Conservation (phyloP, 2,329 filamentous ascomycete species). For the Venturiaceae sp. region DNA sequence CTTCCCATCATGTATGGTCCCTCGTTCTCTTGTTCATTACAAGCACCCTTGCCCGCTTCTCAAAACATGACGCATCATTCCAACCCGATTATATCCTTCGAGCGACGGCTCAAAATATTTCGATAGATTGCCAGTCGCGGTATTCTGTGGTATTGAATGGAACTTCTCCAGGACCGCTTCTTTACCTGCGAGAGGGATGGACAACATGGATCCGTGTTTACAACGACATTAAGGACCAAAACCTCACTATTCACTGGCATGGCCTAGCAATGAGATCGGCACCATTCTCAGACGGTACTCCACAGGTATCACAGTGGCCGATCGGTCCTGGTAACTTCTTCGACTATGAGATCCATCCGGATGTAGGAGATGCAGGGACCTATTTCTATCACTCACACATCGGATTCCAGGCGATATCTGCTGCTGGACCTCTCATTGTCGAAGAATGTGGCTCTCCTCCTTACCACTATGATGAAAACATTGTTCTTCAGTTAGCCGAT, state of each 20-base stretch:
- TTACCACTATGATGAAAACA: slow-evolving; percentile 54
- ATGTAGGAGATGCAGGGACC: slow-evolving; percentile 46
- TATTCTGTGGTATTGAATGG: slow-evolving; percentile 43
- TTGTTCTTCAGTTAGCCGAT: slow-evolving; percentile 46
- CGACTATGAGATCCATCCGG: slow-evolving; percentile 53
- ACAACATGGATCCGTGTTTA: slow-evolving; percentile 49
- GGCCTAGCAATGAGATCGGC: slow-evolving; percentile 50
- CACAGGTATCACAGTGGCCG: slow-evolving; percentile 54
- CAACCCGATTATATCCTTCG: slow-evolving; percentile 38
- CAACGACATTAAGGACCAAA: slow-evolving; percentile 43
- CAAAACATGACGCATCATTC: slow-evolving; percentile 18
- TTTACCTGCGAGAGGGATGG: slow-evolving; percentile 36
- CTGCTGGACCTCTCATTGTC: slow-evolving; percentile 49
- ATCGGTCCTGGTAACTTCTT: slow-evolving; percentile 54
- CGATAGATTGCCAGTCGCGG: slow-evolving; percentile 35
- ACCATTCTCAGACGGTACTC: slow-evolving; percentile 55
- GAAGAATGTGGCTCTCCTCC: slow-evolving; percentile 37
- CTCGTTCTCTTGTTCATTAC: not conserved
- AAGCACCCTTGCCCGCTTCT: not conserved
- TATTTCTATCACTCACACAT: slow-evolving; percentile 64
- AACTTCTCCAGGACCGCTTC: slow-evolving; percentile 39
- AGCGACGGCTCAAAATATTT: slow-evolving; percentile 31
- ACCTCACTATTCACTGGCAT: slow-evolving; percentile 63
- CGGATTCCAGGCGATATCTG: slow-evolving; percentile 51
- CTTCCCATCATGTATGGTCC: not conserved